A percentile compares a stretch with the other conserved stretches of the same genome.
Evolutionary conservation across 2,329 filamentous ascomycete species (phyloP).

Genomic region (Acrocalymma vagum): DNA sequence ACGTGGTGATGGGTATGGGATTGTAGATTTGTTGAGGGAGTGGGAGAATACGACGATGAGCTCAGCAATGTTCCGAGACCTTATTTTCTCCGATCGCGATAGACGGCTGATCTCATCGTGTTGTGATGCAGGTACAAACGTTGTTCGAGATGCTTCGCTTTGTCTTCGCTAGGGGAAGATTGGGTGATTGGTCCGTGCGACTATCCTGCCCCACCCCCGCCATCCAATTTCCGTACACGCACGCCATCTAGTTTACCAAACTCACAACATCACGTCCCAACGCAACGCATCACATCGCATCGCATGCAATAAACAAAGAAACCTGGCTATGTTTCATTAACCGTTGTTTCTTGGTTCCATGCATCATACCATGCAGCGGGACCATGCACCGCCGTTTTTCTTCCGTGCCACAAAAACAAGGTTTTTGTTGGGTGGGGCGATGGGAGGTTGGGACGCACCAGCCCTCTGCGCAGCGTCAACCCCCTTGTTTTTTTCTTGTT

Average conservation of each 20-base stretch:
- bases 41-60: too few species aligned
- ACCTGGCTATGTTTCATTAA: conserved; percentile 18
- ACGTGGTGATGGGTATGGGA: too few species aligned
- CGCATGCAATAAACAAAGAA: conserved; percentile 18
- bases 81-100: too few species aligned
- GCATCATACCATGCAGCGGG: conserved; percentile 22
- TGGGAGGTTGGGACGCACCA: conserved; percentile 34
- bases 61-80: too few species aligned
- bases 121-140: conserved; percentile 8
- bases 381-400: conserved; percentile 23
- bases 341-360: conserved; percentile 18
- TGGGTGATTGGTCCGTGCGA: conserved; percentile 16
- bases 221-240: conserved; percentile 4
- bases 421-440: conserved; percentile 19
- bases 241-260: not conserved
- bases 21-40: too few species aligned
- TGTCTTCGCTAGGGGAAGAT: not conserved
- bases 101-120: not conserved
- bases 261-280: not conserved
- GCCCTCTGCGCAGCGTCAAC: conserved; percentile 23
- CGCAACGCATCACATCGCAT: not conserved
- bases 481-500: conserved; percentile 23
- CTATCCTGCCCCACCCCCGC: conserved; percentile 2
- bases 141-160: conserved; percentile 10
- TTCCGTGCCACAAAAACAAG: conserved; percentile 36